Evolutionary conservation across 371 early-diverging fungal genomes (phyloP).

Genomic region (Mucor irregularis): DNA sequence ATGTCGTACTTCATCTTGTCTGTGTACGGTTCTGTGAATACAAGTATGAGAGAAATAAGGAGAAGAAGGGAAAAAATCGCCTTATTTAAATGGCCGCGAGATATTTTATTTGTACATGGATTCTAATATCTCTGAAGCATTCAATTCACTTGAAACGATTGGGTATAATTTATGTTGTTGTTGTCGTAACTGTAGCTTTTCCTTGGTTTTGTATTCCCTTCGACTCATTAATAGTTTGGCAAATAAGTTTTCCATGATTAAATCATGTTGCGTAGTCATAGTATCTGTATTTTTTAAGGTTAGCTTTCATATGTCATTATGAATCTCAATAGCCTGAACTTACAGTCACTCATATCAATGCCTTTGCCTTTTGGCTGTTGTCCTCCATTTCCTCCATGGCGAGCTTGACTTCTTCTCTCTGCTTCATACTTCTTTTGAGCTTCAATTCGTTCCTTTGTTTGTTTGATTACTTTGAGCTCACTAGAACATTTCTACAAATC

Average conservation of each 20-base stretch:
- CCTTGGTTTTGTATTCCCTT: constrained; percentile 24
- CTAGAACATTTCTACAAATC: constrained; percentile 21
- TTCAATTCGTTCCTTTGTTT: constrained; percentile 42
- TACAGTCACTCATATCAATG: constrained; percentile 42
- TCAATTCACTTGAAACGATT: constrained; percentile 7
- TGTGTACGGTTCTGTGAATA: background rate
- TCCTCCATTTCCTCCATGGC: constrained; percentile 1
- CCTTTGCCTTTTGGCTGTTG: constrained; percentile 36
- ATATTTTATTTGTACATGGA: constrained; percentile 13
- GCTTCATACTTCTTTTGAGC: constrained; percentile 41
- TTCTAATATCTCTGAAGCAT: constrained; percentile 18
- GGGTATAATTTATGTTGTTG: background rate
- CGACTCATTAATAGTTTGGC: constrained; percentile 13
- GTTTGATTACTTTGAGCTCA: constrained; percentile 27
- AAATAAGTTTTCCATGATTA: constrained; percentile 18
- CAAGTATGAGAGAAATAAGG: background rate
- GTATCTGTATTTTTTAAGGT: constrained; percentile 11
- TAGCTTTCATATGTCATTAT: background rate
- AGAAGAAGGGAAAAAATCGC: background rate
- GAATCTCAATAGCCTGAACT: constrained; percentile 2
- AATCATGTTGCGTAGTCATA: constrained; percentile 17
- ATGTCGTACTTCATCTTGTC: constrained; percentile 35
- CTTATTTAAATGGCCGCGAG: background rate
- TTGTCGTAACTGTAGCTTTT: constrained; percentile 2
- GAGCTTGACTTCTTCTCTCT: constrained; percentile 41